Evolutionary conservation across 2,329 filamentous ascomycete species (phyloP), one percentile per base, ranked within the genome.

Genomic region (Aspergillus fischeri): DNA sequence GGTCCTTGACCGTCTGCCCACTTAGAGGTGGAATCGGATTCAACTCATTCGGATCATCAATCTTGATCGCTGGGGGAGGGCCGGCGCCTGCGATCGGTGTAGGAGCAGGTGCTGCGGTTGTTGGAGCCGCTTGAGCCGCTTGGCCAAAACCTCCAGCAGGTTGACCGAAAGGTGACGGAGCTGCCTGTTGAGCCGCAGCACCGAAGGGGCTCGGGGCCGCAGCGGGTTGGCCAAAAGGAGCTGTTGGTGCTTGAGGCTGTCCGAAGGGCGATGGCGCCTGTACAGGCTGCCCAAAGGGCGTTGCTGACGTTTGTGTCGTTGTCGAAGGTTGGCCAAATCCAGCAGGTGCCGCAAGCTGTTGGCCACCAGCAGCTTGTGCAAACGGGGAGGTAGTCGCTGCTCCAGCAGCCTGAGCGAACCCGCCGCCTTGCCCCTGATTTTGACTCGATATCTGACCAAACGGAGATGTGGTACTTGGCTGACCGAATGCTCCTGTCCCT

Each of bases 401-500:
- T 4, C 55, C 56, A 32, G 66, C 58, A 20, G 62, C 55, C 45
- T 69, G 66, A 0, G 66, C 67, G 50, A 71, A 71, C 3, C 62
- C 68, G 53, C 58, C 64, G 71, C 52, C 69, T 62, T 50, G 27
- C 32, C 51, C 70, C 63, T 67, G 65, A 24, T 55, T 61, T 35
- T 68, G 65, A 25, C 52, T 55, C 38, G 66, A 60, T 21, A 76
- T 65, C 54, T 77, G 76, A 2, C 80, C 77, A 60, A 85, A 84
- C 2, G 74, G 70, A 41, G 74, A 70, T 7, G 67, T 61, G 49
- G 65, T 61, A 45, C 60, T 65, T 38, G 74, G 71, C 35, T 75
- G 70, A 38, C 75, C 75, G 54, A 79, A 74, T 21, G 66, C 63
- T 11, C 32, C 32, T 38, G 32, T 38, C 32, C 66, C 61, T 2